A percentile compares a stretch with the other conserved stretches of the same genome.
Evolutionary conservation across 2,329 filamentous ascomycete species (phyloP).

Genomic region (Colletotrichum somersetense): DNA sequence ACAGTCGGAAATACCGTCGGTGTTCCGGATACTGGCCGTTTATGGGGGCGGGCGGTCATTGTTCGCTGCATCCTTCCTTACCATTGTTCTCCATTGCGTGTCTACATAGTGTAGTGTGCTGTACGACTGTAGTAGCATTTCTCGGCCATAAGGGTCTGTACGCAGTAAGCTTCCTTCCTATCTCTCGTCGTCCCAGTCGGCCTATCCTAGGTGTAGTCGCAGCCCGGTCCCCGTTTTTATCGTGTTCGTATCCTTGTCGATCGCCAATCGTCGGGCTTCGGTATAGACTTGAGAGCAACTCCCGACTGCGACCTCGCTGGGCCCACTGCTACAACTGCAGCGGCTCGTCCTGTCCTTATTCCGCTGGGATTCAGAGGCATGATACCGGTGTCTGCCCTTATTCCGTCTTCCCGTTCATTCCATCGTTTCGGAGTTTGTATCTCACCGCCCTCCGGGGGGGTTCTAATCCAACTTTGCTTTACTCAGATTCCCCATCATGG

Average conservation of each 20-base stretch:
- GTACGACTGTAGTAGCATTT: too few species aligned
- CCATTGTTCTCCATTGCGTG: neutral
- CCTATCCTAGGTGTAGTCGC: neutral
- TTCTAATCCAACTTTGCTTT: neutral
- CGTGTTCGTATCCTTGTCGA: constrained; percentile 38
- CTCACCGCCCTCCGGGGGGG: constrained; percentile 16
- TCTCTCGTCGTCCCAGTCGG: neutral
- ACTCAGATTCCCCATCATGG: constrained; percentile 8
- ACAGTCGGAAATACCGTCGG: constrained; percentile 30
- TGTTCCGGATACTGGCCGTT: constrained; percentile 19
- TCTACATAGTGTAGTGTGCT: too few species aligned
- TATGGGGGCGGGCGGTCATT: neutral
- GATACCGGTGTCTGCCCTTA: neutral
- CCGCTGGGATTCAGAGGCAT: neutral
- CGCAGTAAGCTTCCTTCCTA: neutral
- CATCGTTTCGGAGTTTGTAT: constrained; percentile 16
- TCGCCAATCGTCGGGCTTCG: constrained; percentile 14
- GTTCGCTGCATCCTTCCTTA: neutral
- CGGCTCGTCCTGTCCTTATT: neutral
- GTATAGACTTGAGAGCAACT: constrained; percentile 14
- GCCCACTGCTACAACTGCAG: neutral
- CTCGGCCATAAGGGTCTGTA: neutral
- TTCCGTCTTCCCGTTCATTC: neutral
- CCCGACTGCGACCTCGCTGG: constrained; percentile 28
- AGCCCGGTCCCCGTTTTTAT: constrained; percentile 25